A percentile compares a stretch with the other conserved stretches of the same genome.
Conservation (phyloP, 1,284 basidiomycete species). For the Pseudozyma hubeiensis region DNA sequence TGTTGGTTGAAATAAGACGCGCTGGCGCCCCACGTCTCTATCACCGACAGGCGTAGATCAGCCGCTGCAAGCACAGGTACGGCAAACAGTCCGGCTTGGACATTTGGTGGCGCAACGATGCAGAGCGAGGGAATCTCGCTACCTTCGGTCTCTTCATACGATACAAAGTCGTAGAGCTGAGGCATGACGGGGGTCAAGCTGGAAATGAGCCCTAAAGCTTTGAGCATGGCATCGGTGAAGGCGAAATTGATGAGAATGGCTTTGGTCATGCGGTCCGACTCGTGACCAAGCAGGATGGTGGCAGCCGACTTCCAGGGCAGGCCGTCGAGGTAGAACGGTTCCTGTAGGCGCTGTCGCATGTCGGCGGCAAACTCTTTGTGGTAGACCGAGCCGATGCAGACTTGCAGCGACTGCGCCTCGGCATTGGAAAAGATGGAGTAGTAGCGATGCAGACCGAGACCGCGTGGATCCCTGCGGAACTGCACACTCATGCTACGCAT, state of each 20-base stretch:
- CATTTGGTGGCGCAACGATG: constrained; percentile 37
- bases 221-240: constrained; percentile 41
- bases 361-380: constrained; percentile 45
- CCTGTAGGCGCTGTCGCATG: constrained; percentile 31
- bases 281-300: constrained; percentile 33
- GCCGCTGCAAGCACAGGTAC: constrained; percentile 40
- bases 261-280: constrained; percentile 34
- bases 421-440: constrained; percentile 42
- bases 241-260: constrained; percentile 44
- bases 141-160: constrained; percentile 27
- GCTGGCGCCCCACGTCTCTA: constrained; percentile 42
- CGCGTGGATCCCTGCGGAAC: constrained; percentile 39
- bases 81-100: constrained; percentile 44
- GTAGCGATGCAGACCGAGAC: constrained; percentile 43
- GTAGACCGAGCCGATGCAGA: constrained; percentile 34
- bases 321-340: constrained; percentile 31
- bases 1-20: constrained; percentile 46
- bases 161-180: constrained; percentile 44
- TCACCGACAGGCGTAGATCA: constrained; percentile 39
- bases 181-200: constrained; percentile 40
- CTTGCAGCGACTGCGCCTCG: constrained; percentile 37
- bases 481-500: constrained; percentile 43
- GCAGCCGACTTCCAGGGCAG: constrained; percentile 38
- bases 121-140: constrained; percentile 44
- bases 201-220: constrained; percentile 35